Percentiles rank a stretch among this genome's conserved stretches.
These are phyloP conservation scores for Luzula sylvatica DNA, from an alignment of 176 grass and related monocot genomes.

Conservation along the genomic window DNA sequence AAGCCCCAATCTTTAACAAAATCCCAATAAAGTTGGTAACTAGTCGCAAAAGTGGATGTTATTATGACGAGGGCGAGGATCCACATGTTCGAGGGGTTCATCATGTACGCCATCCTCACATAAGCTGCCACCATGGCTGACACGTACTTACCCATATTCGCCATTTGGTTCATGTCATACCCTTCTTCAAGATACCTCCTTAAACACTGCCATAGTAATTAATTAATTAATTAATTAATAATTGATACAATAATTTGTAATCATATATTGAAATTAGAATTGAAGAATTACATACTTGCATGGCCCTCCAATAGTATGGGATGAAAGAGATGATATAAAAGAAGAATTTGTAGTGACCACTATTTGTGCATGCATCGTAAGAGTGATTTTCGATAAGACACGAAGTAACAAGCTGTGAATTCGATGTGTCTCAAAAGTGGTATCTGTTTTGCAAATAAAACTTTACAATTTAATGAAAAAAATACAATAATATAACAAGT, in stretches of 20 bases:
- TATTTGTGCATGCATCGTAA: conserved; percentile 28
- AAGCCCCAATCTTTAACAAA: conserved; percentile 47
- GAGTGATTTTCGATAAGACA: conserved; percentile 32
- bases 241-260: neutral
- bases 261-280: neutral
- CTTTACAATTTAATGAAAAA: neutral
- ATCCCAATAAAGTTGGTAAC: conserved; percentile 44
- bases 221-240: neutral
- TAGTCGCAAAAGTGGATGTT: conserved; percentile 17
- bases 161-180: conserved; percentile 18
- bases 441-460: conserved; percentile 23
- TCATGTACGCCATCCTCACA: conserved; percentile 23
- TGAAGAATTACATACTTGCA: conserved; percentile 35
- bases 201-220: conserved; percentile 21
- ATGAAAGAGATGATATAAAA: conserved; percentile 36
- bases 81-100: conserved; percentile 6
- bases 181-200: conserved; percentile 38
- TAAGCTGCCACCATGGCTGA: conserved; percentile 35
- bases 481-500: neutral
- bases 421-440: conserved; percentile 38
- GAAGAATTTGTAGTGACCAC: conserved; percentile 30
- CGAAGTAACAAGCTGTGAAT: conserved; percentile 38
- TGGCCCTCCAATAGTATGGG: conserved; percentile 40
- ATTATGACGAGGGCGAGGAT: conserved; percentile 8
- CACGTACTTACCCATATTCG: conserved; percentile 35